Evolutionary conservation across 2,329 filamentous ascomycete genomes (phyloP).

Genomic region (Byssochlamys sp.): DNA sequence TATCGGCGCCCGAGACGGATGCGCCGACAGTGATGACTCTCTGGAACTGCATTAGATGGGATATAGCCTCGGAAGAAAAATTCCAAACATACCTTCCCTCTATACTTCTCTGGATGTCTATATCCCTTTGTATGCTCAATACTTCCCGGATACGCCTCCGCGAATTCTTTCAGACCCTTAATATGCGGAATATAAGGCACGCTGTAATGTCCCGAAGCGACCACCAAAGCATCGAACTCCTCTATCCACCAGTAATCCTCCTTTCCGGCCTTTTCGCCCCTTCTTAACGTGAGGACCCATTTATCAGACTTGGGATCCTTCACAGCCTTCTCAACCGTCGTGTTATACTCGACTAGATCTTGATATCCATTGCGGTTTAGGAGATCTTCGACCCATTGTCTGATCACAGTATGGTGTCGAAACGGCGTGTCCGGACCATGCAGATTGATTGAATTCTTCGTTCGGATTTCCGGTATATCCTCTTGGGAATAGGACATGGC

Average conservation of each 20-base stretch:
- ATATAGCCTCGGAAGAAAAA: too few species aligned
- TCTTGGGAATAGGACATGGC: slow-evolving; percentile 55
- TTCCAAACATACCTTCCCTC: slow-evolving; percentile 20
- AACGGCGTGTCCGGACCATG: slow-evolving; percentile 54
- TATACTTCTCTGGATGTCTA: slow-evolving; percentile 29
- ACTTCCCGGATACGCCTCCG: slow-evolving; percentile 26
- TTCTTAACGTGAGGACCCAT: slow-evolving; percentile 47
- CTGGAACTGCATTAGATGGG: slow-evolving; percentile 22
- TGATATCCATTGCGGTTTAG: slow-evolving; percentile 46
- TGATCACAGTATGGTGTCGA: slow-evolving; percentile 50
- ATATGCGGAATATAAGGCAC: slow-evolving; percentile 45
- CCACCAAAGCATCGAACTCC: slow-evolving; percentile 51
- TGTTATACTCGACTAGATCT: slow-evolving; percentile 39
- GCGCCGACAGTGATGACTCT: slow-evolving; percentile 54
- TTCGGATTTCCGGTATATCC: slow-evolving; percentile 39
- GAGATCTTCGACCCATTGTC: slow-evolving; percentile 48
- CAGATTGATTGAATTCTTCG: slow-evolving; percentile 33
- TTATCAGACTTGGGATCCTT: slow-evolving; percentile 41
- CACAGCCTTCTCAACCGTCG: slow-evolving; percentile 49
- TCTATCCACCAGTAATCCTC: slow-evolving; percentile 55
- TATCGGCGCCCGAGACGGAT: slow-evolving; percentile 56
- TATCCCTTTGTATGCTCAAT: slow-evolving; percentile 37
- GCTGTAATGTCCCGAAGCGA: slow-evolving; percentile 52
- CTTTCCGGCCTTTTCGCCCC: slow-evolving; percentile 18
- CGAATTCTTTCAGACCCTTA: slow-evolving; percentile 32